These are phyloP conservation scores for Neohortaea acidophila DNA, from an alignment of 495 filamentous ascomycete species.

Conservation along the genomic window DNA sequence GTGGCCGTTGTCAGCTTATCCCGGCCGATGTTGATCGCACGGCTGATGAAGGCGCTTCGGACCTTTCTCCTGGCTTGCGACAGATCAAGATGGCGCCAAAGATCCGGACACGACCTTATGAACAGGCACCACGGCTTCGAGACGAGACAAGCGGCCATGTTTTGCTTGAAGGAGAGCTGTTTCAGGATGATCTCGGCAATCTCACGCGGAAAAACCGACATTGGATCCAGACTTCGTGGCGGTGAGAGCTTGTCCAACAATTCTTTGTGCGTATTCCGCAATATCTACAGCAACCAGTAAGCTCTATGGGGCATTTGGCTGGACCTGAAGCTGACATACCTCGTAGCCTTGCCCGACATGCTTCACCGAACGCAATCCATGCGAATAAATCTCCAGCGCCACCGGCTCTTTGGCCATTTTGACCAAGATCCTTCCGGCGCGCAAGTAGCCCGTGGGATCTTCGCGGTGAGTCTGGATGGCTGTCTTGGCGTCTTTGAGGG, in stretches of 20 bases:
- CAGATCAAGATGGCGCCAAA: slow-evolving; percentile 42
- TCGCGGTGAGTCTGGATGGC: slow-evolving; percentile 41
- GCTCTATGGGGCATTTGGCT: slow-evolving; percentile 17
- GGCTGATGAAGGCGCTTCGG: slow-evolving; percentile 11
- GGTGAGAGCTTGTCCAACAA: slow-evolving; percentile 25
- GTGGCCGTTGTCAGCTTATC: slow-evolving; percentile 7
- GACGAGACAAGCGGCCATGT: slow-evolving; percentile 36
- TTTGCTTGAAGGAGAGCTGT: slow-evolving; percentile 22
- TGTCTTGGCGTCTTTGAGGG: slow-evolving; percentile 42
- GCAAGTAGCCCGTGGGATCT: slow-evolving; percentile 44
- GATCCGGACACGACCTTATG: slow-evolving; percentile 27
- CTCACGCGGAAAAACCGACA: slow-evolving; percentile 22
- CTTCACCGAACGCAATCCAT: slow-evolving; percentile 38
- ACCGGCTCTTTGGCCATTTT: slow-evolving; percentile 37
- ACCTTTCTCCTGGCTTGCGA: slow-evolving; percentile 30
- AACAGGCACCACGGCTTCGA: slow-evolving; percentile 38
- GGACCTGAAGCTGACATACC: slow-evolving; percentile 22
- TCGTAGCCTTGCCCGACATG: slow-evolving; percentile 30
- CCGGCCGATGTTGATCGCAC: slow-evolving; percentile 12
- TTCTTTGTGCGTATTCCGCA: slow-evolving; percentile 27
- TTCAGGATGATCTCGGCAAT: slow-evolving; percentile 23
- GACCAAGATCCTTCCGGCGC: slow-evolving; percentile 45
- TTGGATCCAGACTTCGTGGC: slow-evolving; percentile 23
- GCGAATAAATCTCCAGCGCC: slow-evolving; percentile 46
- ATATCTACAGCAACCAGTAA: slow-evolving; percentile 9